phyloP scores from a whole-genome alignment of 345 rosid genomes.

The Triadica sebifera region DNA sequence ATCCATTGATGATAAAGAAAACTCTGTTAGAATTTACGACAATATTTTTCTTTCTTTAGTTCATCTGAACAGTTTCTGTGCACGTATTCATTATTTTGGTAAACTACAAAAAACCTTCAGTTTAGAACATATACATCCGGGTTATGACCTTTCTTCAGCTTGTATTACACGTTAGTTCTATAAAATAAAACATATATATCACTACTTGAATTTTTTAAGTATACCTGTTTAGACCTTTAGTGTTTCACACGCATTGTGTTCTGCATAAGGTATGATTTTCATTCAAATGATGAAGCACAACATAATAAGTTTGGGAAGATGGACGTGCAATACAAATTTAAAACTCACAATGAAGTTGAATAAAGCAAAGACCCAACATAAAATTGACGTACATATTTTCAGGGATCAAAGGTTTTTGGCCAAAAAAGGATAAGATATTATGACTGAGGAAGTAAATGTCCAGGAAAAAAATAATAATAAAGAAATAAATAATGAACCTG shows the following conservation, averaged over 20 bases:
- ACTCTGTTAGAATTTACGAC: background rate
- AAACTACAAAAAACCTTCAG: background rate
- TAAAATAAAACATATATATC: background rate
- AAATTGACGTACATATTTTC: background rate
- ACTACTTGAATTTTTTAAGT: background rate
- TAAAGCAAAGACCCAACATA: background rate
- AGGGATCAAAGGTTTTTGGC: no score
- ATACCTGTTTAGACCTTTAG: no score
- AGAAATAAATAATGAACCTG: no score
- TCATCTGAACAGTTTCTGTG: no score
- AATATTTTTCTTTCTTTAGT: background rate
- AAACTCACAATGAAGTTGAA: background rate
- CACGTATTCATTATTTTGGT: no score
- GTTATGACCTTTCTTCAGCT: background rate
- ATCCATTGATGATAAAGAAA: no score
- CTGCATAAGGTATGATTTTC: background rate
- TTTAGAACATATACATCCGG: no score
- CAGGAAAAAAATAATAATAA: background rate
- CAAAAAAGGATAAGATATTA: background rate
- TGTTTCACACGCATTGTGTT: background rate
- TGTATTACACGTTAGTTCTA: background rate
- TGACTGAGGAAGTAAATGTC: background rate
- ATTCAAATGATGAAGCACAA: background rate
- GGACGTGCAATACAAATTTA: background rate
- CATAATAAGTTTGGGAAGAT: background rate